phyloP scores from a whole-genome alignment of 2,329 filamentous ascomycete species.

The Penicillium brasilianum region DNA sequence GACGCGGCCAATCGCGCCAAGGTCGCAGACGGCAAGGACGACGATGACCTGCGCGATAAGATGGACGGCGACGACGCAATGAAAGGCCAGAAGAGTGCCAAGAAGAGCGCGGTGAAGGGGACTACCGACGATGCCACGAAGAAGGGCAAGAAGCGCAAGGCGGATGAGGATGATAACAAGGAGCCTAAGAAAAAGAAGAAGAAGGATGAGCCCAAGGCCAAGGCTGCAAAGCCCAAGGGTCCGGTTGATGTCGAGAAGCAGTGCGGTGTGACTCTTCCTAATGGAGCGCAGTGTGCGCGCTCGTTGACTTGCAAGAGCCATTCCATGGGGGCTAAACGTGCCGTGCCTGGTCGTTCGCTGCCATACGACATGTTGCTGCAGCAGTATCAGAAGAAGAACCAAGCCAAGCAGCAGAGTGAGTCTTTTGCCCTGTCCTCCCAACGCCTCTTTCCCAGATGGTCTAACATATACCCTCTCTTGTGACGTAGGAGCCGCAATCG shows the following conservation, averaged over 20 bases:
- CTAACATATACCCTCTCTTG: slow-evolving; percentile 24
- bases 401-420: slow-evolving; percentile 95
- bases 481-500: slow-evolving; percentile 82
- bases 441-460: slow-evolving; percentile 12
- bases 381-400: slow-evolving; percentile 95
- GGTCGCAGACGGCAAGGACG: slow-evolving; percentile 53
- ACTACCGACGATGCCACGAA: slow-evolving; percentile 62
- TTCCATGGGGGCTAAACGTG: slow-evolving; percentile 90
- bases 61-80: slow-evolving; percentile 51
- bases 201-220: slow-evolving; percentile 87
- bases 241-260: slow-evolving; percentile 94
- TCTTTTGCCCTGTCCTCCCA: slow-evolving; percentile 28
- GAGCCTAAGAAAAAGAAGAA: slow-evolving; percentile 90
- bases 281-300: slow-evolving; percentile 83
- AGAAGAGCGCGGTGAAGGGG: slow-evolving; percentile 60
- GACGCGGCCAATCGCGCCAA: slow-evolving; percentile 71
- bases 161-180: slow-evolving; percentile 73
- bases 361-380: slow-evolving; percentile 92
- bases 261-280: slow-evolving; percentile 84
- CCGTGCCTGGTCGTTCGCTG: slow-evolving; percentile 81
- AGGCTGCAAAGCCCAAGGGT: slow-evolving; percentile 83
- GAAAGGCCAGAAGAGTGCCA: slow-evolving; percentile 66
- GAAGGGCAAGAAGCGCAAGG: slow-evolving; percentile 79
- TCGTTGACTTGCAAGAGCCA: slow-evolving; percentile 94
- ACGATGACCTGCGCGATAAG: slow-evolving; percentile 49